Percentiles rank a stretch among this genome's conserved stretches.
phyloP scores from a whole-genome alignment of 176 grass and related monocot species.

The Chrysopogon serrulatus region DNA sequence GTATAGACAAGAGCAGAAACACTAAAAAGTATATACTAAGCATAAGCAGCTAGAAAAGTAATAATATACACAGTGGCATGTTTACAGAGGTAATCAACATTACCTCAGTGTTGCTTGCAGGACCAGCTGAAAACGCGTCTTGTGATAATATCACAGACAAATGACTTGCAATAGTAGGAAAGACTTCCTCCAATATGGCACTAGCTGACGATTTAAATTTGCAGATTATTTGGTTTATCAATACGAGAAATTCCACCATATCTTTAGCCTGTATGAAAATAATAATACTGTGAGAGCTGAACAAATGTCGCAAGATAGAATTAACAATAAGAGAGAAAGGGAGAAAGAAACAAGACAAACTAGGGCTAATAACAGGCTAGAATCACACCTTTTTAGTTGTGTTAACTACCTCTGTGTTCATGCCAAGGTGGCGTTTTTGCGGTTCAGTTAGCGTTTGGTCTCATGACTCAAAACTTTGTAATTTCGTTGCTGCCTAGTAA shows the following conservation, averaged over 20 bases:
- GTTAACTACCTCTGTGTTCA: too few species aligned
- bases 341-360: not conserved
- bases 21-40: constrained; percentile 7
- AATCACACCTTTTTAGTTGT: not conserved
- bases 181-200: constrained; percentile 72
- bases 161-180: constrained; percentile 75
- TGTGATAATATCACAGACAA: constrained; percentile 62
- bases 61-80: not conserved
- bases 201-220: constrained; percentile 80
- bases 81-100: constrained; percentile 14
- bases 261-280: constrained; percentile 70
- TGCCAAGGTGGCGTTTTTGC: too few species aligned
- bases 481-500: too few species aligned
- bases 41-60: not conserved
- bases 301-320: not conserved
- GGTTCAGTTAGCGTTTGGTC: too few species aligned
- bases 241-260: constrained; percentile 86
- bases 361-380: not conserved
- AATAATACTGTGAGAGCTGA: not conserved
- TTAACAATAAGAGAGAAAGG: not conserved
- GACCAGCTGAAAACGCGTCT: constrained; percentile 72
- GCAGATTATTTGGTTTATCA: constrained; percentile 91
- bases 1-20: not conserved
- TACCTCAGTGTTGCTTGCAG: constrained; percentile 80
- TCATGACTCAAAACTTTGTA: too few species aligned